Base-by-base conservation (phyloP, 2,329 filamentous ascomycete species). In the Xylaria sp. region DNA sequence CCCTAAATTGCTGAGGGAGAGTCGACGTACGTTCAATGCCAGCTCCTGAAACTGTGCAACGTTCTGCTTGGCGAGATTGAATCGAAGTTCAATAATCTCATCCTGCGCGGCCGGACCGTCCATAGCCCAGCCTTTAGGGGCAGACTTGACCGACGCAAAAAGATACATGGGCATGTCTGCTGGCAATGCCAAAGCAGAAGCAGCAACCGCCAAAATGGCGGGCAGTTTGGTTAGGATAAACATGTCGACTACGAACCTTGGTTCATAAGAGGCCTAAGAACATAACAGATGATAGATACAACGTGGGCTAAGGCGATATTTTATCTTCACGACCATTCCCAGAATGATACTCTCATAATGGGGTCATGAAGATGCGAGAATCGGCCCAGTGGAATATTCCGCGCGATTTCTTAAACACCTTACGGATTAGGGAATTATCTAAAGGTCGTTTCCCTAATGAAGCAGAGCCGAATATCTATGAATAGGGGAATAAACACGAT, bases 11-110 rank as follows among this genome's bases (percentile, higher is more conserved):
- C 45, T 15, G n/a, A 49, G 31, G 31, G 23, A 17, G 15, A n/a
- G 6, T 38, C 38, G 7, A 49, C 57, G n/a, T 55, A 60, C 57
- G 42, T 60, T 60, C 57, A 60, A 15, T 38, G 50, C 57, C 12
- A 60, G 42, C 11, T 60, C 57, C 9, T 60, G 57, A 43, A 60
- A 60, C 42, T 60, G 25, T 21, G 50, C 57, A 25, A 11, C n/a
- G 50, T 60, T 60, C 57, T 60, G 57, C 57, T 60, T 60, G 42
- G 57, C 57, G 23, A 60, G 57, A 23, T 55, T 25, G 19, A 60
- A 38, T 2, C 57, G 57, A 33, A 60, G 57, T 21, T 60, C 42
- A 7, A 60, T 54, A 28, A 25, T 37, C 33, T 54, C 40, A 19
- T 60, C 57, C 50, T 60, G 49, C 21, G 57, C 28, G 21, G 57